These are phyloP conservation scores for Dittrichia graveolens DNA, from an alignment of 129 eudicot genomes.

Conservation along the genomic window DNA sequence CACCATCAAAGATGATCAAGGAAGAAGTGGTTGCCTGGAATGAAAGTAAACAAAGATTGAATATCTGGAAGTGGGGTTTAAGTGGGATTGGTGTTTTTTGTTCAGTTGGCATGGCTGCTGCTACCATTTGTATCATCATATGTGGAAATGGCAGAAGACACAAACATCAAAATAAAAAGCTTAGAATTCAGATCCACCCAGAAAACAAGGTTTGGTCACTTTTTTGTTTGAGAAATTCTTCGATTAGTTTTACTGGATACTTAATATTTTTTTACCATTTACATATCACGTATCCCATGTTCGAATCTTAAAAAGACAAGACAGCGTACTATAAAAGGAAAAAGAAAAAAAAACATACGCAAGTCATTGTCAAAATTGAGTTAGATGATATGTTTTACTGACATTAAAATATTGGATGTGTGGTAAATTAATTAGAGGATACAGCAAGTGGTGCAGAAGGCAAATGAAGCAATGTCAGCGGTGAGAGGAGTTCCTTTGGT, in stretches of 20 bases:
- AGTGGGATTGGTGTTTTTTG: slow-evolving; percentile 73
- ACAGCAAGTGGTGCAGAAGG: slow-evolving; percentile 61
- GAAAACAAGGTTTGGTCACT: slow-evolving; percentile 62
- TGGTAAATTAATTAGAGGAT: slow-evolving; percentile 59
- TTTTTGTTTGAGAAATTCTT: not conserved
- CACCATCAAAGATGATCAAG: slow-evolving; percentile 41
- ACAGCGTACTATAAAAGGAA: not conserved
- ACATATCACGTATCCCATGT: no score
- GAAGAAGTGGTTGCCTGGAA: slow-evolving; percentile 36
- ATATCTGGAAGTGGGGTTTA: slow-evolving; percentile 52
- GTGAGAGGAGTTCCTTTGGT: slow-evolving; percentile 64
- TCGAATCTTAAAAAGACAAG: no score
- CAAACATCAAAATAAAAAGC: slow-evolving; percentile 48
- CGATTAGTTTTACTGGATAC: not conserved
- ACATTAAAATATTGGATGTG: slow-evolving; percentile 14
- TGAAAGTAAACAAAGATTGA: slow-evolving; percentile 30
- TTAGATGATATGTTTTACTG: not conserved
- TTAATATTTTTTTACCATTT: no score
- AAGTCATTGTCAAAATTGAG: not conserved
- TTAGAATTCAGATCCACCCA: slow-evolving; percentile 58
- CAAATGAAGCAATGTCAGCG: slow-evolving; percentile 76
- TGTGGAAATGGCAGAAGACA: slow-evolving; percentile 43
- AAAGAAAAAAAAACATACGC: not conserved
- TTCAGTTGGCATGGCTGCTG: slow-evolving; percentile 79
- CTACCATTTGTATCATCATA: slow-evolving; percentile 63